Evolutionary conservation across 2,329 filamentous ascomycete species (phyloP), one percentile per base, ranked within the genome.

Genomic region (Penicillium occitanis): DNA sequence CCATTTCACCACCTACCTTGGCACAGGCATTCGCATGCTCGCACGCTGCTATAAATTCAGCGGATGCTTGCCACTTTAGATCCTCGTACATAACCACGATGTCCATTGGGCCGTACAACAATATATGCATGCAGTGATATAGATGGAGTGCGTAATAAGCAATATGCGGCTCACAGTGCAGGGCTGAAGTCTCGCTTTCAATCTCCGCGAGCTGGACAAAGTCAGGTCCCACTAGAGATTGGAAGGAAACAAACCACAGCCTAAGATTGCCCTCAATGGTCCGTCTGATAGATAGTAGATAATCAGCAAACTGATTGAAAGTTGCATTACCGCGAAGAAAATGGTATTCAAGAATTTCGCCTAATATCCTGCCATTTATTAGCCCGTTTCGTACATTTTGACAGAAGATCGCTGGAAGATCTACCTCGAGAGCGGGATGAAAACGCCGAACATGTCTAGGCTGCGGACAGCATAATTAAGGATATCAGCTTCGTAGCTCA

Each of bases 41-140:
- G 6, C 53, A 58, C n/a, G 53, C 53, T 35, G 35, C 11, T 19
- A 58, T n/a, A 58, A 58, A 58, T 40, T 58, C 53, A 58, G 53
- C 22, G 13, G 53, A 58, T 58, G 53, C 53, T 58, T 58, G 53
- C 53, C 53, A 58, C 30, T 40, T 40, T 19, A 58, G 33, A 25
- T 58, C 53, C 19, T 58, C 53, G n/a, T 58, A 58, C 53, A 58
- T 58, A n/a, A 58, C n/a, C n/a, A 58, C 53, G 30, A 58, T 58
- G 33, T 58, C 53, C 33, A 58, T 58, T 58, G 53, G 53, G 22
- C 53, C 53, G 10, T 58, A 58, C 53, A 58, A 17, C 33, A 58
- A 58, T 37, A 58, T 58, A 58, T 58, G 33, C 53, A 58, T 58
- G 53, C 53, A 58, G 25, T 58, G 53, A 58, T 58, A 58, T 40